These are phyloP conservation scores for Deinandra increscens DNA, from an alignment of 129 eudicot genomes.

Conservation along the genomic window DNA sequence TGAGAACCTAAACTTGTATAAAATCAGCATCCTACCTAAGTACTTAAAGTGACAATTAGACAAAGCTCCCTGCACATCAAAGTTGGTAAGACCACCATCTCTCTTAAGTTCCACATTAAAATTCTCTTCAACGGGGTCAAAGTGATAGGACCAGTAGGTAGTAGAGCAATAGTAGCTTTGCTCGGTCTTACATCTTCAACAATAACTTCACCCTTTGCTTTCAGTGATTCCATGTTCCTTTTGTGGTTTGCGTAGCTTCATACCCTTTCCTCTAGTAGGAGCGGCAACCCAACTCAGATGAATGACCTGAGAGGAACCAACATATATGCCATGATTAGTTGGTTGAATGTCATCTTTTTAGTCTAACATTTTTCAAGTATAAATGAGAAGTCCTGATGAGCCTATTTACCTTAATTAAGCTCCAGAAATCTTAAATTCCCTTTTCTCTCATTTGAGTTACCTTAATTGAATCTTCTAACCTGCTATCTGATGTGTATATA, in stretches of 20 bases:
- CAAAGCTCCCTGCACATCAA: slow-evolving; percentile 79
- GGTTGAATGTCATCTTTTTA: neutral
- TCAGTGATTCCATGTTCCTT: slow-evolving; percentile 71
- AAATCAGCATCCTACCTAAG: slow-evolving; percentile 73
- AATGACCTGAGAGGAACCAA: slow-evolving; percentile 49
- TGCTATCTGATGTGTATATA: no score
- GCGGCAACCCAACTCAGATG: slow-evolving; percentile 75
- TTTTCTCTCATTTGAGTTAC: no score
- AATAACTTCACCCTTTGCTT: slow-evolving; percentile 86
- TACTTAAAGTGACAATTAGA: slow-evolving; percentile 77
- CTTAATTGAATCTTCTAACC: no score
- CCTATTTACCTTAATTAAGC: slow-evolving; percentile 70
- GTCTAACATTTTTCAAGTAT: slow-evolving; percentile 1
- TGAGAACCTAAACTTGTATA: slow-evolving; percentile 80
- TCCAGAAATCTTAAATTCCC: no score
- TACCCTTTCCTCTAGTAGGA: slow-evolving; percentile 88
- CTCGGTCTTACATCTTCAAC: slow-evolving; percentile 69
- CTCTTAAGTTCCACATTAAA: slow-evolving; percentile 61
- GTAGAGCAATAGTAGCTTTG: slow-evolving; percentile 59
- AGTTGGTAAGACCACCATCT: slow-evolving; percentile 79
- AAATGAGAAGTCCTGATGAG: neutral
- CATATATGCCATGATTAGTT: neutral
- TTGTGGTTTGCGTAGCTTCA: slow-evolving; percentile 82
- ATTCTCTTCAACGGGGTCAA: slow-evolving; percentile 73
- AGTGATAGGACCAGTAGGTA: slow-evolving; percentile 68